Conservation (phyloP, 805 yeast species). For the Tetrapisispora taiwanensis region DNA sequence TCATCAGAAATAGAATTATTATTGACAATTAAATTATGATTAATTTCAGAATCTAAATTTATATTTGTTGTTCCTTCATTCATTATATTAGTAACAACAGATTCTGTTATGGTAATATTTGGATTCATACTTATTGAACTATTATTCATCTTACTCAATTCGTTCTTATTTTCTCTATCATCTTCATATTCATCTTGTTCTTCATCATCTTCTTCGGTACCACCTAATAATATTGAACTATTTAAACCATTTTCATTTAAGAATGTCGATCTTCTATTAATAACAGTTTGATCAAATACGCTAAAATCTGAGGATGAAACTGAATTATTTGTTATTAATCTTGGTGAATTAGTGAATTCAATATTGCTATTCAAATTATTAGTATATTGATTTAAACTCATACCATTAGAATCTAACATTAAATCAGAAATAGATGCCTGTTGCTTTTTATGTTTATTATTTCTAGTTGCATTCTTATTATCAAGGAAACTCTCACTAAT, state of each 20-base stretch:
- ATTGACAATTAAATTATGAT: not conserved
- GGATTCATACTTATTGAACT: not conserved
- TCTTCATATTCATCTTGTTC: not conserved
- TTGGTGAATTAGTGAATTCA: not conserved
- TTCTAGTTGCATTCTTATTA: conserved; percentile 4
- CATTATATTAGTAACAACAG: not conserved
- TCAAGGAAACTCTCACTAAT: conserved; percentile 3
- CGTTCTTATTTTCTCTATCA: not conserved
- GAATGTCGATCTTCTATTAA: not conserved
- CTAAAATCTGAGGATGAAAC: not conserved
- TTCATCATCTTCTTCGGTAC: not conserved
- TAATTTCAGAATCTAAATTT: not conserved
- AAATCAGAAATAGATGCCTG: conserved; percentile 27
- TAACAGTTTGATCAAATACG: conserved; percentile 1
- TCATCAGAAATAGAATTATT: not conserved
- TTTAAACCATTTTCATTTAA: not conserved
- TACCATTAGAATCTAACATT: not conserved
- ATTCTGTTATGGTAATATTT: conserved; percentile 1
- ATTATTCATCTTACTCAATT: not conserved
- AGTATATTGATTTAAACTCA: conserved; percentile 5
- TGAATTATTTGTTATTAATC: not conserved
- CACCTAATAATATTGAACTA: not conserved
- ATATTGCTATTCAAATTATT: not conserved
- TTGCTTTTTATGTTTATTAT: conserved; percentile 17
- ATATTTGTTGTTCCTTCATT: not conserved